Evolutionary conservation across 305 asterid species (phyloP), one percentile per base, ranked within the genome.

Genomic region (Nicotiana rustica): DNA sequence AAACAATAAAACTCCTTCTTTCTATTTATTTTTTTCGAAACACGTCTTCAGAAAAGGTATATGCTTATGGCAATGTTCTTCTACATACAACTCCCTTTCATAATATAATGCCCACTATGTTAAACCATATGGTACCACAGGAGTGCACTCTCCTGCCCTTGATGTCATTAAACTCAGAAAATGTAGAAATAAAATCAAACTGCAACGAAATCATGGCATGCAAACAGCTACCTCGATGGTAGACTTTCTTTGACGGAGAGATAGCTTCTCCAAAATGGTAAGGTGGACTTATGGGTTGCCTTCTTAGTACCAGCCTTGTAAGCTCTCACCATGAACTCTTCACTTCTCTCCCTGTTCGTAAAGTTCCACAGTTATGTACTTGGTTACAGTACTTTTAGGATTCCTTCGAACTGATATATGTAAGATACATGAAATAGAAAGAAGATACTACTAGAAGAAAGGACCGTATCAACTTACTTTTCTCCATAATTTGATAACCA

Each of bases 321-420:
- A 82, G 97, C 98, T 90, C 99, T 87, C 82, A 94, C 90, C 94
- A 90, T 95, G 89, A 90, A 95, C 81, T 95, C 99, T 82, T 95
- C 99, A 80, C 92, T 93, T 87, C 97, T 91, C 87, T 95, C 98
- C 85, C 99, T 95, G 91, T 76, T 71, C 59, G 59, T 38, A 83
- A 41, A 77, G 49, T 66, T 70, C 68, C 60, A 67, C 36, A 31
- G 64, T 80, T 60, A 21, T 29, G 70, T 57, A 77, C 78, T 62
- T n/a, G 13, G 5, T 59, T 29, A 33, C n/a, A 67, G 65, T 18
- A 64, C 21, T 31, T 80, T 67, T 25, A 2, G 78, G 49, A 79
- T 67, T 66, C 77, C 36, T 25, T 25, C 33, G 80, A 69, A 13
- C 19, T n/a, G 10, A 15, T 52, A 57, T n/a, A 33, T 35, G 64